Base-by-base conservation (phyloP, 179 eudicot species). In the Spergularia azorica region DNA sequence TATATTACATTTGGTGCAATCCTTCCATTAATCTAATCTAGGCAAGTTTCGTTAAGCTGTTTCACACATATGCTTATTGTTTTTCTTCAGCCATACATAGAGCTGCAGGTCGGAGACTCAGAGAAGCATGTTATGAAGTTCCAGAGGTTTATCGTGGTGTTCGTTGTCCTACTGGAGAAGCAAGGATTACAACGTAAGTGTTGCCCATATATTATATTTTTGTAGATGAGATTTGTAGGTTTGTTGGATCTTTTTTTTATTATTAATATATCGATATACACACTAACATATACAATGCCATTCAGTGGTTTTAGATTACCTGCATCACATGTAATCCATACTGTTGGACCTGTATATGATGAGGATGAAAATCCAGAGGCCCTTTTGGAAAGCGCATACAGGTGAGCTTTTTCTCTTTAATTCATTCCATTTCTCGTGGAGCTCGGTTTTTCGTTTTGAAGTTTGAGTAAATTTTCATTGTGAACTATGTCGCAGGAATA, bases 111-210 rank as follows among this genome's bases (percentile, higher is more conserved):
- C 92, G 89, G 63, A 88, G 90, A 79, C 89, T 95, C 50, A 85
- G 77, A 80, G 87, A 82, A 72, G 93, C 98, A 58, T 93, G 96
- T 88, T 88, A 91, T 77, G 75, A 85, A 68, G 90, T 92, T 71
- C 93, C 92, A 80, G 92, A 93, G 81, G 97, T 91, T 76, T 84
- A 67, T 61, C 93, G 91, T 70, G 95, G 95, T 79, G 85, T 95
- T 74, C 96, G 98, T 58, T 95, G 98, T 78, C 97, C 97, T 36
- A 90, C 90, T 50, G 97, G 98, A 76, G 98, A 95, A 90, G 98
- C 98, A 54, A 93, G 92, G 81, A 89, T 95, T 65, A 95, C 98
- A 50, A 90, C 83, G 98, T 93, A 85, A 46, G 89, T 69, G 54
- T 57, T 69, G 38, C 58, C 15, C 55, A 54, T 39, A n/a, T 50